Evolutionary conservation across 148 eudicot genomes (phyloP).

Genomic region (Gaultheria prostrata): DNA sequence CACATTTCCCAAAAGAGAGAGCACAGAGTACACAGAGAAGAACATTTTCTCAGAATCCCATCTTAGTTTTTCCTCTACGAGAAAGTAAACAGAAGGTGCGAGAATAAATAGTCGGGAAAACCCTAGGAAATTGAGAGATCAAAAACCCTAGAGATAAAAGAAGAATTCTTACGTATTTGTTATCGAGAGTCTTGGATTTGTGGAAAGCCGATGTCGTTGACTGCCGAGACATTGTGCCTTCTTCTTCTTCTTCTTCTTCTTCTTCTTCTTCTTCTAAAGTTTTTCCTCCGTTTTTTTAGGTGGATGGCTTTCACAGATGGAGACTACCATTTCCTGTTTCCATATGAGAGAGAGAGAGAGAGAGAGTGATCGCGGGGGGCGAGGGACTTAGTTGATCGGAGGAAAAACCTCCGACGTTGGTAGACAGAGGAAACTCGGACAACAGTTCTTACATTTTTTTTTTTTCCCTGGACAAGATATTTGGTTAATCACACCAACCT

Average conservation of each 20-base stretch:
- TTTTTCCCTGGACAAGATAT: background rate
- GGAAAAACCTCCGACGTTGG: background rate
- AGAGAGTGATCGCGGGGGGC: background rate
- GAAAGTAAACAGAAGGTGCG: background rate
- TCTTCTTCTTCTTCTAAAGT: background rate
- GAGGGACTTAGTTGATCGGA: background rate
- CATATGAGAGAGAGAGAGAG: background rate
- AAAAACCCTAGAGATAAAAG: background rate
- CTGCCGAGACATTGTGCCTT: constrained; percentile 79
- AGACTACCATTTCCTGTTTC: background rate
- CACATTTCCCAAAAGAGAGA: background rate
- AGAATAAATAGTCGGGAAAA: background rate
- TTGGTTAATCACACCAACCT: background rate
- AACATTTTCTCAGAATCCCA: background rate
- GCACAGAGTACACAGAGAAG: background rate
- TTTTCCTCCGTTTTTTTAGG: background rate
- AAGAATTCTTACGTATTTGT: constrained; percentile 72
- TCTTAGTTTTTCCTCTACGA: background rate
- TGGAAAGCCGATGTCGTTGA: constrained; percentile 56
- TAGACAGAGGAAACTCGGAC: background rate
- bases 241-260: background rate
- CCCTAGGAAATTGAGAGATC: background rate
- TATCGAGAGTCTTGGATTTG: constrained; percentile 92
- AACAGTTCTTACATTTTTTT: background rate
- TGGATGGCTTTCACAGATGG: background rate